Evolutionary conservation across 768 basidiomycete species (phyloP).

Genomic region (Panellus pusillus): DNA sequence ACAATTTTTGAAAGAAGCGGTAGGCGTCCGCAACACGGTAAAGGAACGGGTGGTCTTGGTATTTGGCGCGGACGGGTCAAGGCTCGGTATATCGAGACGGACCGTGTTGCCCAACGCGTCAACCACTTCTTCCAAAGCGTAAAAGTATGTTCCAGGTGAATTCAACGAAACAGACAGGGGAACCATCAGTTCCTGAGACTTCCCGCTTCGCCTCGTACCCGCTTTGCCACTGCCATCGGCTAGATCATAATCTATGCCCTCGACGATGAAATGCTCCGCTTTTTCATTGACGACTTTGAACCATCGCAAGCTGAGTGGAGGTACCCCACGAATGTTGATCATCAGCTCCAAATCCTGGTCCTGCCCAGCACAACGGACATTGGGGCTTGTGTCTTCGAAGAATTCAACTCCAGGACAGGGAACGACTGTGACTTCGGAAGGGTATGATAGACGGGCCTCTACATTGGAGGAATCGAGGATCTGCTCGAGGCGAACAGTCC

Average conservation of each 20-base stretch:
- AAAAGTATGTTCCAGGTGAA: slow-evolving; percentile 65
- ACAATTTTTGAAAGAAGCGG: slow-evolving; percentile 72
- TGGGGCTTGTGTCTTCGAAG: slow-evolving; percentile 37
- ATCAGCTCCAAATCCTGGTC: slow-evolving; percentile 54
- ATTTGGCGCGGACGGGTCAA: slow-evolving; percentile 31
- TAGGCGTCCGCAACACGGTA: slow-evolving; percentile 69
- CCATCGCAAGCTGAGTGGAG: slow-evolving; percentile 79
- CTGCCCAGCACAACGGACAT: slow-evolving; percentile 68
- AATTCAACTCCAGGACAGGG: slow-evolving; percentile 84
- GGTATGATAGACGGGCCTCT: slow-evolving; percentile 69
- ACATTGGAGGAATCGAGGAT: slow-evolving; percentile 69
- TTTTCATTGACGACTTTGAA: slow-evolving; percentile 64
- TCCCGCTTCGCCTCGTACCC: slow-evolving; percentile 20
- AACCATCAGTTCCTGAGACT: slow-evolving; percentile 61
- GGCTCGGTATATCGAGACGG: slow-evolving; percentile 31
- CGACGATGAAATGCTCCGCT: slow-evolving; percentile 73
- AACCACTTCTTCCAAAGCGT: slow-evolving; percentile 77
- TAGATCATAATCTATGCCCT: slow-evolving; percentile 56
- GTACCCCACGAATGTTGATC: slow-evolving; percentile 71
- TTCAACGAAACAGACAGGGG: slow-evolving; percentile 68
- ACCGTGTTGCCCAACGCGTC: slow-evolving; percentile 81
- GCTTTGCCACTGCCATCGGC: slow-evolving; percentile 16
- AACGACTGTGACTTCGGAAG: slow-evolving; percentile 67
- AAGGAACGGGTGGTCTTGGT: slow-evolving; percentile 59
- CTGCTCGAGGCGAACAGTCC: slow-evolving; percentile 70